phyloP scores from a whole-genome alignment of 768 basidiomycete species.

The Leccinum rimulosum region DNA sequence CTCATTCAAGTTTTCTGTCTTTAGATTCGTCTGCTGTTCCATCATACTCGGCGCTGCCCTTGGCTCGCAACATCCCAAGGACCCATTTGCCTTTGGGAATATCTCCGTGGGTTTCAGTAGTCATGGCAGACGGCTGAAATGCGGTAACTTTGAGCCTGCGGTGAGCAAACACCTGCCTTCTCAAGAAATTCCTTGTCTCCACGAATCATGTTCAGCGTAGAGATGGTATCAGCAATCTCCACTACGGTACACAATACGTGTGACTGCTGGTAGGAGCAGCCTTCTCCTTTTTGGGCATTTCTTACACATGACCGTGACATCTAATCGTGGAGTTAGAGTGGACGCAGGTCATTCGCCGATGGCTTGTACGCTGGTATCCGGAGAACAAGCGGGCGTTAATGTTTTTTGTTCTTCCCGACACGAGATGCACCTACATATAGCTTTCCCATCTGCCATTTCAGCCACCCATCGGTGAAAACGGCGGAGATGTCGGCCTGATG shows the following conservation, averaged over 20 bases:
- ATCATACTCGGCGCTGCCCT: background rate
- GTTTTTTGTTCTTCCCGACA: background rate
- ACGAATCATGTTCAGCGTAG: background rate
- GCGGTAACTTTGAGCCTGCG: background rate
- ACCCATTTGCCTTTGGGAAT: background rate
- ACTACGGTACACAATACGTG: background rate
- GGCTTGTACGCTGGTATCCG: background rate
- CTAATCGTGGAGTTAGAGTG: conserved; percentile 20
- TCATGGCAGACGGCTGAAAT: background rate
- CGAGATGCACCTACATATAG: background rate
- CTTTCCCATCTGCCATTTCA: background rate
- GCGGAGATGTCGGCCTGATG: background rate
- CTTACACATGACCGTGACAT: background rate
- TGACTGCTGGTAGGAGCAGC: background rate
- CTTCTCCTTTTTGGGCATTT: background rate
- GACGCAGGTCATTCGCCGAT: background rate
- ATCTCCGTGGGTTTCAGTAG: background rate
- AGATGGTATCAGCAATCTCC: background rate
- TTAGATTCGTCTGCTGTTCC: background rate
- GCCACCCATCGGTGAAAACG: background rate
- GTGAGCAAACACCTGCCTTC: background rate
- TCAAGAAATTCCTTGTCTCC: background rate
- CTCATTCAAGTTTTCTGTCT: background rate
- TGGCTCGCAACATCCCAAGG: background rate
- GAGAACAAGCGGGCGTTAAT: background rate